These are phyloP conservation scores for Syzygium aromaticum DNA, from an alignment of 345 rosid species.

Conservation along the genomic window DNA sequence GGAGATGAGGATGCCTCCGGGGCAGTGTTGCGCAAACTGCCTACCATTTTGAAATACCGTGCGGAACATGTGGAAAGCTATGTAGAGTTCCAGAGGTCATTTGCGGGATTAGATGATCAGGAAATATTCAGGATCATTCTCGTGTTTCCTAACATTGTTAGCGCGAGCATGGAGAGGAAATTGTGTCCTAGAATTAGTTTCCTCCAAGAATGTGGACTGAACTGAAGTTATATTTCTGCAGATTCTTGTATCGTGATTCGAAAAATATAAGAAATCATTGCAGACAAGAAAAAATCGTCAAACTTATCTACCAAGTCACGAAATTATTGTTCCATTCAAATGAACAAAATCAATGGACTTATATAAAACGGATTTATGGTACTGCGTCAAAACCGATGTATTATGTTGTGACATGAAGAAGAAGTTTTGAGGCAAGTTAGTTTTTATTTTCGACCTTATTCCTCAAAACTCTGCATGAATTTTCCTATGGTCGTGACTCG, in stretches of 20 bases:
- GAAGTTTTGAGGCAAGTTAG: not conserved
- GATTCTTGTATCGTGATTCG: slow-evolving; percentile 42
- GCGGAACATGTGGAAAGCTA: slow-evolving; percentile 45
- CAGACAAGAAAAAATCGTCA: slow-evolving; percentile 10
- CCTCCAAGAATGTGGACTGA: slow-evolving; percentile 62
- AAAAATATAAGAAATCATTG: slow-evolving; percentile 18
- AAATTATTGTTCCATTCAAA: too few species aligned
- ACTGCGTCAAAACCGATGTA: too few species aligned
- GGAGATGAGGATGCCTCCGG: slow-evolving; percentile 55
- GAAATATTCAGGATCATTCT: slow-evolving; percentile 61
- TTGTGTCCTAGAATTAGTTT: slow-evolving; percentile 53
- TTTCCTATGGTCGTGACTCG: not conserved
- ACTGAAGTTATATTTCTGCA: slow-evolving; percentile 48
- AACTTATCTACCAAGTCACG: too few species aligned
- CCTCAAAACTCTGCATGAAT: not conserved
- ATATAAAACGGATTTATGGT: too few species aligned
- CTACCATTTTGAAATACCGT: slow-evolving; percentile 53
- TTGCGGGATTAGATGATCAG: slow-evolving; percentile 45
- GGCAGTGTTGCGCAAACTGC: slow-evolving; percentile 45
- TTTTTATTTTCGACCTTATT: not conserved
- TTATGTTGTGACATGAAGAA: too few species aligned
- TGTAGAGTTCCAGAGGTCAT: slow-evolving; percentile 47
- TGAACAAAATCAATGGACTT: too few species aligned
- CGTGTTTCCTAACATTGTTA: slow-evolving; percentile 55
- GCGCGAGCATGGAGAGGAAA: slow-evolving; percentile 65